Percentiles rank a stretch among this genome's conserved stretches.
Conservation (phyloP, 2,329 filamentous ascomycete genomes). For the Cytospora piceae region DNA sequence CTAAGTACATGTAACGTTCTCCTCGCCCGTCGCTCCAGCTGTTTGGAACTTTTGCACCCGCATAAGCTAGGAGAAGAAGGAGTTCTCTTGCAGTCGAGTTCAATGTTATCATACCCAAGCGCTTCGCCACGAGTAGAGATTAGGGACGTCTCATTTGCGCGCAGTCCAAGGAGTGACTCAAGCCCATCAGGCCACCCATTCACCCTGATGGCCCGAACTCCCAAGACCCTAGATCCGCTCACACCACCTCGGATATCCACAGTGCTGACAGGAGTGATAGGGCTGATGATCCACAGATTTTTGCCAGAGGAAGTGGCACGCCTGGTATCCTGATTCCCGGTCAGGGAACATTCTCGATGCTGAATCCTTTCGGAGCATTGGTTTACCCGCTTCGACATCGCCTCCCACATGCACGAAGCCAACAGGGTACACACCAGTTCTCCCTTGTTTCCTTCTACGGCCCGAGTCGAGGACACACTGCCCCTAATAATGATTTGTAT, state of each 20-base stretch:
- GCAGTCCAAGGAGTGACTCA: background rate
- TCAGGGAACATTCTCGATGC: background rate
- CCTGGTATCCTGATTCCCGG: no score
- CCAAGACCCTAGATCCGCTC: background rate
- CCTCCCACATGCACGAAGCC: background rate
- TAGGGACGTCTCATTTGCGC: background rate
- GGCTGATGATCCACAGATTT: background rate
- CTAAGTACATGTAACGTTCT: background rate
- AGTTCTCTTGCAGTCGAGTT: no score
- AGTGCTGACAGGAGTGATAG: background rate
- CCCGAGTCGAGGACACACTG: background rate
- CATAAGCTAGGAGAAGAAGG: background rate
- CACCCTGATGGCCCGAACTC: background rate
- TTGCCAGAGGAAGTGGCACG: no score
- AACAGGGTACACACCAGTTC: background rate
- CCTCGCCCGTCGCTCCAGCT: background rate
- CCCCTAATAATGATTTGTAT: background rate
- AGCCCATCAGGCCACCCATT: background rate
- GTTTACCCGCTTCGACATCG: background rate
- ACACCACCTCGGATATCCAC: background rate
- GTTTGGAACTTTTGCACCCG: background rate
- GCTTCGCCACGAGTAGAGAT: no score
- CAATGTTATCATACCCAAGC: no score
- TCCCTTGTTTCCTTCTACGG: background rate
- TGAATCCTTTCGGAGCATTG: background rate